Conservation (phyloP, 2,329 filamentous ascomycete species). For the Penicillium sp. region DNA sequence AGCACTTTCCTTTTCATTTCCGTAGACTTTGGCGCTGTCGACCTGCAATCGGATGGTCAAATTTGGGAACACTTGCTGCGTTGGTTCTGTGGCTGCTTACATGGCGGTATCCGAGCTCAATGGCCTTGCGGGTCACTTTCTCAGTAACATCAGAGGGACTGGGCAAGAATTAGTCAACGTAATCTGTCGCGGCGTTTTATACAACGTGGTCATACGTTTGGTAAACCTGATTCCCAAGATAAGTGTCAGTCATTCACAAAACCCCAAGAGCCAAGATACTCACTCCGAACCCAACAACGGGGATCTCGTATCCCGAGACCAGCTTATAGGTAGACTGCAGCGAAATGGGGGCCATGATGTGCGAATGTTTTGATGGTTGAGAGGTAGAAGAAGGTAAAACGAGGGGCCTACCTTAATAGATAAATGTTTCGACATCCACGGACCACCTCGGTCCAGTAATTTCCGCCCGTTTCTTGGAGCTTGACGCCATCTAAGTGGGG, state of each 20-base stretch:
- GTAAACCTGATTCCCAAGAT: constrained; percentile 32
- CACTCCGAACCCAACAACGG: constrained; percentile 44
- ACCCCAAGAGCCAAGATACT: constrained; percentile 10
- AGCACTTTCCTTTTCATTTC: constrained; percentile 56
- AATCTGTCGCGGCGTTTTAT: not conserved
- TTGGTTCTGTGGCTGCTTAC: constrained; percentile 31
- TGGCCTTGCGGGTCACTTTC: constrained; percentile 56
- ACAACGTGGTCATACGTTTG: constrained; percentile 33
- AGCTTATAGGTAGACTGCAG: constrained; percentile 40
- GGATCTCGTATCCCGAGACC: constrained; percentile 41
- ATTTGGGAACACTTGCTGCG: not conserved
- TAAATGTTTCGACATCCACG: constrained; percentile 1
- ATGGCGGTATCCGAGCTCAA: constrained; percentile 57
- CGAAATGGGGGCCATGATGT: constrained; percentile 26
- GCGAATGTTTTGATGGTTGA: not conserved
- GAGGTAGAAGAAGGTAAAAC: not conserved
- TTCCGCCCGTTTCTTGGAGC: constrained; percentile 10
- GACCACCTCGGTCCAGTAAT: constrained; percentile 13
- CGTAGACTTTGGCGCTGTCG: constrained; percentile 58
- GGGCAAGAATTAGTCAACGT: not conserved
- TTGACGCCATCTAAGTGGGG: constrained; percentile 14
- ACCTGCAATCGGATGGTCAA: constrained; percentile 36
- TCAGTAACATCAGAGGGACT: constrained; percentile 58
- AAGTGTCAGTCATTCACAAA: constrained; percentile 8
- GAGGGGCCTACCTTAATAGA: not conserved